phyloP scores from a whole-genome alignment of 1,284 basidiomycete genomes.

The Marasmius fiardii region DNA sequence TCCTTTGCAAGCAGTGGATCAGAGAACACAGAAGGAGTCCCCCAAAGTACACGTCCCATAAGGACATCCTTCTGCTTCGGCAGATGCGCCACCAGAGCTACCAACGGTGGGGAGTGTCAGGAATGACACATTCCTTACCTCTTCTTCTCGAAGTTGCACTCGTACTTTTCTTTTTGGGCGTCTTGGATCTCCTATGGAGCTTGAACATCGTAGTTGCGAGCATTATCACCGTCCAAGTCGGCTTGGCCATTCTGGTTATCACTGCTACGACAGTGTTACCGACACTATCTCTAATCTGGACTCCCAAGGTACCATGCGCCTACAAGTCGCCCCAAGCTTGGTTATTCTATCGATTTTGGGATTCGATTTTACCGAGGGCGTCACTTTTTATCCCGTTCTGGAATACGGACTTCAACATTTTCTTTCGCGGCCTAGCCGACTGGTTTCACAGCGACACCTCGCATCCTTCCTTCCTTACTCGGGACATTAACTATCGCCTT shows the following conservation, averaged over 20 bases:
- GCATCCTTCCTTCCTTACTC: neutral
- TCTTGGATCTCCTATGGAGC: neutral
- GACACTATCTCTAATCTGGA: neutral
- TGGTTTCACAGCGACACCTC: slow-evolving; percentile 1
- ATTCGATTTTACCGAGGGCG: neutral
- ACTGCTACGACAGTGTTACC: neutral
- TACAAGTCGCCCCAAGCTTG: slow-evolving; percentile 2
- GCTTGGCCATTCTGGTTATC: neutral
- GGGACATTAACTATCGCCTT: neutral
- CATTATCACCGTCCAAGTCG: neutral
- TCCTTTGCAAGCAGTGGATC: slow-evolving; percentile 3
- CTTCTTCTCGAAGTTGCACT: neutral
- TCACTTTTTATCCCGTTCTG: neutral
- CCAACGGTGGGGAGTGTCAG: neutral
- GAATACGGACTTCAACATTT: neutral
- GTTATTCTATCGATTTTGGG: neutral
- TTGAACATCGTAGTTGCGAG: neutral
- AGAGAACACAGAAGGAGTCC: neutral
- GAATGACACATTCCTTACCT: neutral
- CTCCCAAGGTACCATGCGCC: neutral
- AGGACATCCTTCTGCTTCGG: neutral
- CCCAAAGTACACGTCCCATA: neutral
- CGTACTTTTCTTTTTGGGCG: neutral
- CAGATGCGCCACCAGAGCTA: neutral
- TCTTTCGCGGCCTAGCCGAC: neutral